phyloP scores from a whole-genome alignment of 2,329 filamentous ascomycete genomes.

The Cladophialophora yegresii region DNA sequence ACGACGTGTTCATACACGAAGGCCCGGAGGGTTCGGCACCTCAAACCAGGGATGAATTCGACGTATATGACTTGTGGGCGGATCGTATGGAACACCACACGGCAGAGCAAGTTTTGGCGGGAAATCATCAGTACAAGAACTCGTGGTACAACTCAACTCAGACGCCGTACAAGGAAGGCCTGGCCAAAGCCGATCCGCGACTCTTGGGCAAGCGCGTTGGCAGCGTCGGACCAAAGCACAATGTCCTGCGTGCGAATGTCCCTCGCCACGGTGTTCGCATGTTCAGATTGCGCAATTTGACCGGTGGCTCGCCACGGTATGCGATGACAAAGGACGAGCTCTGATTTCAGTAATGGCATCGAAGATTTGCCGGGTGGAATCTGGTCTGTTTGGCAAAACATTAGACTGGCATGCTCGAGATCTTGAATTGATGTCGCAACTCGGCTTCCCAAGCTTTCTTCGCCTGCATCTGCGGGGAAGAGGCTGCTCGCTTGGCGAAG shows the following conservation, averaged over 20 bases:
- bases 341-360: background rate
- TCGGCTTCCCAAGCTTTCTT: background rate
- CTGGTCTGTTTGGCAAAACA: background rate
- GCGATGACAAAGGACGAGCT: slow-evolving; percentile 24
- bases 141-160: slow-evolving; percentile 52
- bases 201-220: slow-evolving; percentile 53
- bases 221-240: slow-evolving; percentile 47
- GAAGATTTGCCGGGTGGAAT: background rate
- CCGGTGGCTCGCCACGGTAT: slow-evolving; percentile 13
- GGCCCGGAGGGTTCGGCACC: slow-evolving; percentile 48
- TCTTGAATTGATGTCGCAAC: background rate
- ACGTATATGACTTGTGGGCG: slow-evolving; percentile 59
- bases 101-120: slow-evolving; percentile 49
- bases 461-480: background rate
- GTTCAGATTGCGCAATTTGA: slow-evolving; percentile 47
- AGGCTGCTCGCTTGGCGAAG: background rate
- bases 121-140: slow-evolving; percentile 41
- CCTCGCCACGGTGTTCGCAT: slow-evolving; percentile 53
- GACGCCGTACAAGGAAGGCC: slow-evolving; percentile 51
- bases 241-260: slow-evolving; percentile 42
- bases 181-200: slow-evolving; percentile 46
- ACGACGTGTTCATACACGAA: slow-evolving; percentile 56
- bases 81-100: slow-evolving; percentile 54
- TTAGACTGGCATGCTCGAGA: background rate
- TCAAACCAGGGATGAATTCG: slow-evolving; percentile 51